phyloP scores from a whole-genome alignment of 805 yeast genomes.

The Wickerhamiella sergipiensis region DNA sequence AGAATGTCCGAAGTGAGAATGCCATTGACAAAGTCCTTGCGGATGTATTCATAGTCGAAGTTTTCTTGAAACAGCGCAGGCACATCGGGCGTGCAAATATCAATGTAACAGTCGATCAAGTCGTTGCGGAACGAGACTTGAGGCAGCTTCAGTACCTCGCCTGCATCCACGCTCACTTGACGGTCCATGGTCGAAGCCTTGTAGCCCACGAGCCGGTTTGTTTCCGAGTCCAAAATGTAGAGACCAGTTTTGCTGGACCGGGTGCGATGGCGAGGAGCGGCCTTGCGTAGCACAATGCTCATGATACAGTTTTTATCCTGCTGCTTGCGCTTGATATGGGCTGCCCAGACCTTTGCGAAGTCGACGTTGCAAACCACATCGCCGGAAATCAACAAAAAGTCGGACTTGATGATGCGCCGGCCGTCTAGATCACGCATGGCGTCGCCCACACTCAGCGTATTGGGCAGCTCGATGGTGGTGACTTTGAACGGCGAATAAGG shows the following conservation, averaged over 20 bases:
- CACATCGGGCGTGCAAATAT: slow-evolving; percentile 86
- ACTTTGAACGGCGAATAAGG: slow-evolving; percentile 67
- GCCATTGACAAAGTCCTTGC: slow-evolving; percentile 83
- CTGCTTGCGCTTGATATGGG: slow-evolving; percentile 57
- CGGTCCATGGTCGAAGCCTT: slow-evolving; percentile 42
- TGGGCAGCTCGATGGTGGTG: slow-evolving; percentile 67
- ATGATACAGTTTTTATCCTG: slow-evolving; percentile 82
- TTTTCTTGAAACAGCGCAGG: slow-evolving; percentile 94
- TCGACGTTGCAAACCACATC: slow-evolving; percentile 92
- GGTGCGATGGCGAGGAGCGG: slow-evolving; percentile 72
- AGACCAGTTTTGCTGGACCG: slow-evolving; percentile 63
- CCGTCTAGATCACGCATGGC: slow-evolving; percentile 93
- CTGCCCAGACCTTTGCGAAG: slow-evolving; percentile 54
- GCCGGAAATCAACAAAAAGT: slow-evolving; percentile 80
- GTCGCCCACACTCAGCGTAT: slow-evolving; percentile 88
- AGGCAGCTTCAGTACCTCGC: slow-evolving; percentile 59
- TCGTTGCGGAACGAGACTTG: slow-evolving; percentile 76
- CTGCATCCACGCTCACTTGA: slow-evolving; percentile 18
- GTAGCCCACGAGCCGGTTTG: slow-evolving; percentile 69
- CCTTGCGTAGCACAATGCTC: slow-evolving; percentile 84
- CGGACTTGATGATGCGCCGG: slow-evolving; percentile 78
- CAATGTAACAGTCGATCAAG: slow-evolving; percentile 90
- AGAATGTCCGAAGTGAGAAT: slow-evolving; percentile 80
- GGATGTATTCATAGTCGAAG: slow-evolving; percentile 79
- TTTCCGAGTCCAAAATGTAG: slow-evolving; percentile 62